phyloP scores from a whole-genome alignment of 1,284 basidiomycete genomes.

The Dichomitus squalens region DNA sequence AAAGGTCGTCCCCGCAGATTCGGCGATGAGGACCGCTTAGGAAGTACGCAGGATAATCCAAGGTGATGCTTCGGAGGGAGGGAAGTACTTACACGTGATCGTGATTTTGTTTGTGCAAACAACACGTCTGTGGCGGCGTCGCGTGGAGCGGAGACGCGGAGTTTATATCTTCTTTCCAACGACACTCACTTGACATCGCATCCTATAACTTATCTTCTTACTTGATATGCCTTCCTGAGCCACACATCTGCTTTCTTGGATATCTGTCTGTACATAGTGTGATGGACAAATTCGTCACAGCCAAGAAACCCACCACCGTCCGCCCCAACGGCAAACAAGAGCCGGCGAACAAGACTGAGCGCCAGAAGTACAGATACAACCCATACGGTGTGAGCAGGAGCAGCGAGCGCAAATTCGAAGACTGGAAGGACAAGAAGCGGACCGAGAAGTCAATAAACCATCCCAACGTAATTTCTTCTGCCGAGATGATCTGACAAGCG shows the following conservation, averaged over 20 bases:
- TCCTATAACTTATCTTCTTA: constrained; percentile 8
- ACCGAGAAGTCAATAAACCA: constrained; percentile 29
- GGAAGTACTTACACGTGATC: constrained; percentile 15
- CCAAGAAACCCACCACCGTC: constrained; percentile 34
- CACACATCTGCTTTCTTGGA: not conserved
- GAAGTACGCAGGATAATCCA: constrained; percentile 28
- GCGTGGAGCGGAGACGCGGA: constrained; percentile 3
- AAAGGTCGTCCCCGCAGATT: not conserved
- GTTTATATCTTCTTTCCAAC: constrained; percentile 5
- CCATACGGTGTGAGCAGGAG: constrained; percentile 33
- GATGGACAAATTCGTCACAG: constrained; percentile 47
- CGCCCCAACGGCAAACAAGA: constrained; percentile 21
- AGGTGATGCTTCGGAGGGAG: constrained; percentile 32
- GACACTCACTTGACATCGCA: not conserved
- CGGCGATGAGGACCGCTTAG: constrained; percentile 6
- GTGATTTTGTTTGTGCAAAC: constrained; percentile 26
- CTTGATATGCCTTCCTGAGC: constrained; percentile 1
- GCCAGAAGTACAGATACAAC: constrained; percentile 33
- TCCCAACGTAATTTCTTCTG: not conserved
- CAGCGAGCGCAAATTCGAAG: constrained; percentile 30
- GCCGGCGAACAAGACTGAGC: constrained; percentile 24
- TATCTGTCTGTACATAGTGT: constrained; percentile 3
- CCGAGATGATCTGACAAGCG: not conserved
- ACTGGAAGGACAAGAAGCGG: constrained; percentile 34
- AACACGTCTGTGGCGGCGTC: constrained; percentile 30